Conservation (phyloP, 495 filamentous ascomycete species). For the Parmelia sp. region DNA sequence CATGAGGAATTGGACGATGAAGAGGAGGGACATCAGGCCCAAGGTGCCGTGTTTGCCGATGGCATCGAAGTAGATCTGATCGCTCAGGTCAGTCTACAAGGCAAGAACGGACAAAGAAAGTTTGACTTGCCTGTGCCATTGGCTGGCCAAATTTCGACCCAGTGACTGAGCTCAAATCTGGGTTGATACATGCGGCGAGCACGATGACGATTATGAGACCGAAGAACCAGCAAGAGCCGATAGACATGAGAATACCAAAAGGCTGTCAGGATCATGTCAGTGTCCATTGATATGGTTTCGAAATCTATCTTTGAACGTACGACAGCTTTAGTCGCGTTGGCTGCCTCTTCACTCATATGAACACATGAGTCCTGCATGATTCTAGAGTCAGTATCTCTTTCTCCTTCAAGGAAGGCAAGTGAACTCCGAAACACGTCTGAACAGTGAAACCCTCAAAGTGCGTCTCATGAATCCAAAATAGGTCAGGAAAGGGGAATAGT, state of each 20-base stretch:
- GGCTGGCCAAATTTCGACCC: slow-evolving; percentile 43
- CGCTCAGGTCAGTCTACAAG: not conserved
- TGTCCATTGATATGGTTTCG: not conserved
- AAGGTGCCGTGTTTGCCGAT: slow-evolving; percentile 48
- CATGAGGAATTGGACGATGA: slow-evolving; percentile 51
- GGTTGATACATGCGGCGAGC: slow-evolving; percentile 44
- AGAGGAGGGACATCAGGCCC: slow-evolving; percentile 51
- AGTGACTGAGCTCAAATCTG: slow-evolving; percentile 38
- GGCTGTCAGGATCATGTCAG: slow-evolving; percentile 30
- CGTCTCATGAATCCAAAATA: no score
- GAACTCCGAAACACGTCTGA: no score
- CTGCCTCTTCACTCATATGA: slow-evolving; percentile 47
- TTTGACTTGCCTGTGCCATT: slow-evolving; percentile 38
- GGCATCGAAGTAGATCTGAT: slow-evolving; percentile 47
- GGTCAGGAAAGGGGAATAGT: no score
- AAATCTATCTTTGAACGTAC: not conserved
- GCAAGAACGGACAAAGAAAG: not conserved
- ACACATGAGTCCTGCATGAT: slow-evolving; percentile 51
- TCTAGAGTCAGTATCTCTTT: no score
- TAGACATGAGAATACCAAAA: slow-evolving; percentile 52
- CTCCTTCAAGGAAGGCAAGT: no score
- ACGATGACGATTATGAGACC: slow-evolving; percentile 48
- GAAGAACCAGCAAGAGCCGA: slow-evolving; percentile 47
- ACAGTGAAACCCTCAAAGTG: no score
- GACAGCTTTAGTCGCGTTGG: slow-evolving; percentile 56